Conservation (phyloP, 441 rosid species). For the Adansonia grandidieri region DNA sequence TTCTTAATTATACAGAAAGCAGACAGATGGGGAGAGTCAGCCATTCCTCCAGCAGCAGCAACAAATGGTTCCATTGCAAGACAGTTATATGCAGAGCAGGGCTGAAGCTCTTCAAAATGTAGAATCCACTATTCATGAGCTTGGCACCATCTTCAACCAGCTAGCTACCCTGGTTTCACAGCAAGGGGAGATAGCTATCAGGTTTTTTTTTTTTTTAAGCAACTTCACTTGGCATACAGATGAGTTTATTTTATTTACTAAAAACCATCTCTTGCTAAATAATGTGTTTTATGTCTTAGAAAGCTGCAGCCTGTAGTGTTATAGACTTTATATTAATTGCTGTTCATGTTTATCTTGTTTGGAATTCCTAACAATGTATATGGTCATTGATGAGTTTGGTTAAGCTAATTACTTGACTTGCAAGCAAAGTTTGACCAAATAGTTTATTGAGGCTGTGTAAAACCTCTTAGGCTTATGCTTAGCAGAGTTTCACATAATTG, state of each 20-base stretch:
- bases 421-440: neutral
- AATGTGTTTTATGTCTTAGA: neutral
- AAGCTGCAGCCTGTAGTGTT: neutral
- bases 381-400: neutral
- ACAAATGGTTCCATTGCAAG: conserved; percentile 13
- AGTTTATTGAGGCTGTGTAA: neutral
- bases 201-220: neutral
- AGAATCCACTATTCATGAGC: conserved; percentile 17
- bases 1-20: neutral
- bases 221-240: neutral
- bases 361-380: neutral
- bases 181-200: conserved; percentile 16
- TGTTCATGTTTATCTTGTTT: neutral
- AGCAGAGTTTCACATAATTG: neutral
- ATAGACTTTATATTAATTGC: neutral
- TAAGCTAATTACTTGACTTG: neutral
- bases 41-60: conserved; percentile 7
- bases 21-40: neutral
- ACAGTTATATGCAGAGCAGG: conserved; percentile 16
- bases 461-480: neutral
- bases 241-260: neutral
- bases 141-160: conserved; percentile 12
- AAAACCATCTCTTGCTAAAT: neutral
- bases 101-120: conserved; percentile 17
- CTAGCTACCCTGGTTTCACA: conserved; percentile 18